phyloP scores from a whole-genome alignment of 106 monocot genomes.

The Amphibolis antarctica region DNA sequence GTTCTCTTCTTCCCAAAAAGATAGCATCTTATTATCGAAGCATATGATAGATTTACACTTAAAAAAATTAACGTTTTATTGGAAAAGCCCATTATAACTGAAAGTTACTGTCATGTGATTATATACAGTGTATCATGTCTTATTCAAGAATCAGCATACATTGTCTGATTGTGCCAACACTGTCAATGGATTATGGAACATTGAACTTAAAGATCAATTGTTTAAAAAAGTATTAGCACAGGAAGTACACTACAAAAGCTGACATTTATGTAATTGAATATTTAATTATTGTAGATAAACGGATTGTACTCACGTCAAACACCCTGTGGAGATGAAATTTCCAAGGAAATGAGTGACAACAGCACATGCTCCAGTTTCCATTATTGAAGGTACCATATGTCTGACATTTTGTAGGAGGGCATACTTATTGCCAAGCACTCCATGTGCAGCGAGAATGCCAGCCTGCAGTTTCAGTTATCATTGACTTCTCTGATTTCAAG shows the following conservation, averaged over 20 bases:
- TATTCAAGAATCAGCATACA: no score
- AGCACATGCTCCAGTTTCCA: slow-evolving; percentile 65
- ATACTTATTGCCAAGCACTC: slow-evolving; percentile 31
- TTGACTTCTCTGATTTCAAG: no score
- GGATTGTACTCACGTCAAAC: slow-evolving; percentile 25
- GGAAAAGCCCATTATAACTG: no score
- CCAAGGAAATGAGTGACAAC: slow-evolving; percentile 61
- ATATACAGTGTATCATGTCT: no score
- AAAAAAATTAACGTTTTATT: no score
- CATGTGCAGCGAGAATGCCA: slow-evolving; percentile 49
- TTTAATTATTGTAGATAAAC: neutral
- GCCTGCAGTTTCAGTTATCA: slow-evolving; percentile 33
- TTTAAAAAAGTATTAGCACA: neutral
- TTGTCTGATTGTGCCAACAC: no score
- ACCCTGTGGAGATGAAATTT: slow-evolving; percentile 42
- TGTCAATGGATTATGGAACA: no score
- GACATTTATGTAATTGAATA: neutral
- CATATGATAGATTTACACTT: no score
- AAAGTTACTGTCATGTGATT: no score
- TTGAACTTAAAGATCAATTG: no score
- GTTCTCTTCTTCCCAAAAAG: no score
- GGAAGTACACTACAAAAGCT: neutral
- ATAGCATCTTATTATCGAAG: no score
- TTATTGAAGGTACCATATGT: slow-evolving; percentile 63
- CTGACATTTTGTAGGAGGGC: slow-evolving; percentile 39